Conservation (phyloP, 2,329 filamentous ascomycete species). For the Zymoseptoria passerinii region DNA sequence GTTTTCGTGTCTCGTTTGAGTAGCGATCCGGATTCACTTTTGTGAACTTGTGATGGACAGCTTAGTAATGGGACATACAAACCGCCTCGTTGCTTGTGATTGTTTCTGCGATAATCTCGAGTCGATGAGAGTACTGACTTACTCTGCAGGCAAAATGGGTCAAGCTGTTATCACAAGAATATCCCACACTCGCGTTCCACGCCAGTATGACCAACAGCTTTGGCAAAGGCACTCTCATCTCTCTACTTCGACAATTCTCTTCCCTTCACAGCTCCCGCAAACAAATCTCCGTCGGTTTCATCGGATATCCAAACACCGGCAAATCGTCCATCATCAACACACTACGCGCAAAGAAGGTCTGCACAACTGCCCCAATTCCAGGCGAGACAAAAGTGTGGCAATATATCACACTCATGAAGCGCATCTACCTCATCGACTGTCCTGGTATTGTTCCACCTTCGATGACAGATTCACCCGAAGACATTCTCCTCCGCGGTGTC, state of each 20-base stretch:
- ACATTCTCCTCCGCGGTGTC: conserved; percentile 82
- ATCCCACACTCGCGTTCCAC: conserved; percentile 90
- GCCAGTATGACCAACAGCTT: conserved; percentile 93
- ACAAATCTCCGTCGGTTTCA: conserved; percentile 85
- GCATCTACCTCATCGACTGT: conserved; percentile 92
- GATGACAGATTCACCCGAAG: conserved; percentile 71
- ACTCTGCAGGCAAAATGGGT: conserved; percentile 79
- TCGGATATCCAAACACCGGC: conserved; percentile 86
- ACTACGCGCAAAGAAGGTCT: conserved; percentile 85
- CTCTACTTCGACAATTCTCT: conserved; percentile 85
- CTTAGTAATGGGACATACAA: conserved; percentile 99
- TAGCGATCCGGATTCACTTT: conserved; percentile 75
- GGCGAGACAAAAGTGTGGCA: conserved; percentile 98
- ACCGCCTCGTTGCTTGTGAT: conserved; percentile 13
- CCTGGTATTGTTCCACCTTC: conserved; percentile 93
- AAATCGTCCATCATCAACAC: conserved; percentile 98
- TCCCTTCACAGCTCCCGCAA: conserved; percentile 82
- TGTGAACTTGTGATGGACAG: conserved; percentile 64
- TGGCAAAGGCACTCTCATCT: conserved; percentile 89
- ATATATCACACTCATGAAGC: conserved; percentile 90
- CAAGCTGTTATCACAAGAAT: conserved; percentile 74
- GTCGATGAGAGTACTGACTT: conserved; percentile 13
- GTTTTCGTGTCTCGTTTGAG: conserved; percentile 84
- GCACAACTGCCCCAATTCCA: conserved; percentile 86
- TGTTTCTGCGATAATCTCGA: conserved; percentile 18